Percentiles rank a stretch among this genome's conserved stretches.
Conservation (phyloP, 139 green algal species). For the Chlamydomonas incerta region DNA sequence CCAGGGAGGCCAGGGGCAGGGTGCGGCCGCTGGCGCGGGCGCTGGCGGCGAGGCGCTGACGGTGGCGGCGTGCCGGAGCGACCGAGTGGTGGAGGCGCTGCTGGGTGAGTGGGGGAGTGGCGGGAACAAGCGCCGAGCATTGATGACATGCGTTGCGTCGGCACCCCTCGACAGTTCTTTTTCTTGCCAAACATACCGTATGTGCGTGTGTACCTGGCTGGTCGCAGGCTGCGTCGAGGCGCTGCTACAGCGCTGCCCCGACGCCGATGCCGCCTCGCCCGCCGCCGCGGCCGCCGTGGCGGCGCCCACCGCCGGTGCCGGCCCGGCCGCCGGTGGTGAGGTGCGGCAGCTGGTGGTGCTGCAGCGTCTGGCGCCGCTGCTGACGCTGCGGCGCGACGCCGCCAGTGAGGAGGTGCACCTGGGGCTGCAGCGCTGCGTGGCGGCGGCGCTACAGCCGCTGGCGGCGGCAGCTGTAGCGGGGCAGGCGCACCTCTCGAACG, state of each 20-base stretch:
- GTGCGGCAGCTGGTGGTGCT: constrained; percentile 39
- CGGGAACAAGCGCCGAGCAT: no score
- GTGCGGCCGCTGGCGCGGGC: no score
- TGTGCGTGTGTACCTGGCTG: no score
- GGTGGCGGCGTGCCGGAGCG: constrained; percentile 47
- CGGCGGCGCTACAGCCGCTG: constrained; percentile 13
- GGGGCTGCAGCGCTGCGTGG: not conserved
- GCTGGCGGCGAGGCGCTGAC: not conserved
- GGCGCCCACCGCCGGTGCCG: not conserved
- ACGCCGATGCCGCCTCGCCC: not conserved
- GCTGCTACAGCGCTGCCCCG: constrained; percentile 30
- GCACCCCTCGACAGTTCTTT: no score
- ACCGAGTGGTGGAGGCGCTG: constrained; percentile 67
- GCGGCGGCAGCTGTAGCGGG: not conserved
- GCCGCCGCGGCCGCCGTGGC: not conserved
- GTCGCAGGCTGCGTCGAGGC: constrained; percentile 37
- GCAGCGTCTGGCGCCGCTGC: constrained; percentile 63
- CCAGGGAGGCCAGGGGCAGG: not conserved
- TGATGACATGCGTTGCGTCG: no score
- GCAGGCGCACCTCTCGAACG: not conserved
- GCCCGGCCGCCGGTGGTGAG: not conserved
- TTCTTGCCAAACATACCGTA: no score
- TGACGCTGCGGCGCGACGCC: constrained; percentile 35
- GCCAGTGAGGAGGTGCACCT: constrained; percentile 60
- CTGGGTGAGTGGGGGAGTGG: constrained; percentile 29